Conservation (phyloP, 2,329 filamentous ascomycete species). For the Xylaria sp. region DNA sequence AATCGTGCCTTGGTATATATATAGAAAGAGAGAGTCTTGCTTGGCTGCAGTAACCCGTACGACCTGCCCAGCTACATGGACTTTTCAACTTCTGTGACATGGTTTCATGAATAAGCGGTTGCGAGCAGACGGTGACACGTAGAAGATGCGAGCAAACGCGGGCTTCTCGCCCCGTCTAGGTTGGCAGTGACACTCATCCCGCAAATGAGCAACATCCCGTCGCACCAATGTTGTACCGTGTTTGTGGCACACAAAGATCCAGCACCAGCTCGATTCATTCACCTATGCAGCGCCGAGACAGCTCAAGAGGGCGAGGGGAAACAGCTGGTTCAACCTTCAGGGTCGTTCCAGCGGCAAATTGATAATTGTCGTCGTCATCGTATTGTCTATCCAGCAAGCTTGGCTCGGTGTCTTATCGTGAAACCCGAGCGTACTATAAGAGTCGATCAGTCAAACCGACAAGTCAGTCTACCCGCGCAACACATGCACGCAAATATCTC, state of each 20-base stretch:
- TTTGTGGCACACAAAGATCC: slow-evolving; percentile 29
- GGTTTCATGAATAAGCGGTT: slow-evolving; percentile 24
- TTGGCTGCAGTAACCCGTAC: too few relatives aligned
- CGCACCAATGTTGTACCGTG: slow-evolving; percentile 19
- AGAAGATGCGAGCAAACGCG: slow-evolving; percentile 9
- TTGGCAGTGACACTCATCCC: slow-evolving; percentile 18
- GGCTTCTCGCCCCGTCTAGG: slow-evolving; percentile 4
- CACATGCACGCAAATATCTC: background rate
- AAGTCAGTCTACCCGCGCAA: background rate
- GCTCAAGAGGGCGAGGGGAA: slow-evolving; percentile 10
- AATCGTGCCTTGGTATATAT: too few relatives aligned
- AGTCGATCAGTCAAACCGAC: background rate
- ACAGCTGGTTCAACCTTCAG: slow-evolving; percentile 11
- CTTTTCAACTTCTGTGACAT: slow-evolving; percentile 21
- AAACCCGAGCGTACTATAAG: slow-evolving; percentile 15
- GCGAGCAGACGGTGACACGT: slow-evolving; percentile 4
- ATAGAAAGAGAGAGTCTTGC: too few relatives aligned
- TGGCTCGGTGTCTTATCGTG: slow-evolving; percentile 17
- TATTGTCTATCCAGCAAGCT: background rate
- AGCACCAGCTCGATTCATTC: slow-evolving; percentile 16
- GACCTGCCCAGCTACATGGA: background rate
- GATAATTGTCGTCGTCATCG: background rate
- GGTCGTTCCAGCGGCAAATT: background rate
- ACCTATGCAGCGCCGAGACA: slow-evolving; percentile 31
- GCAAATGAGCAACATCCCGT: slow-evolving; percentile 14